phyloP scores from a whole-genome alignment of 495 filamentous ascomycete genomes.

The Trichoderma parareesei region DNA sequence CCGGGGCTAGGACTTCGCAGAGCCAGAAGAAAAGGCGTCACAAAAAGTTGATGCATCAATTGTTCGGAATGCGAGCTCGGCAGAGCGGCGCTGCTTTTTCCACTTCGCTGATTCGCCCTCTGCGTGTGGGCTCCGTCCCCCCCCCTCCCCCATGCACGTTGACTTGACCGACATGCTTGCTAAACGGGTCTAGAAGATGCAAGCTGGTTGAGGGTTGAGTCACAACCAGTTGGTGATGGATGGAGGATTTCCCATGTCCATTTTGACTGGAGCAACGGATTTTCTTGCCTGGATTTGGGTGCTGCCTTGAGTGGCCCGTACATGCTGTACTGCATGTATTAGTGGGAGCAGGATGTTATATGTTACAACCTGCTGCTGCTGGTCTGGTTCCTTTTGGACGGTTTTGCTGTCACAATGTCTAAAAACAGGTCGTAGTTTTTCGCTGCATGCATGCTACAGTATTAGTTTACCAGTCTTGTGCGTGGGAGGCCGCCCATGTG shows the following conservation, averaged over 20 bases:
- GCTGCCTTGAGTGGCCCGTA: no score
- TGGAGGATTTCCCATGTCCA: neutral
- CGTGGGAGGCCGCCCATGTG: slow-evolving; percentile 6
- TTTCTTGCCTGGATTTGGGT: neutral
- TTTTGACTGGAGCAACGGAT: neutral
- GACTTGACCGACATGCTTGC: slow-evolving; percentile 7
- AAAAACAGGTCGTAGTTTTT: neutral
- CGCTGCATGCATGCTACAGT: neutral
- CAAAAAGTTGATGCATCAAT: slow-evolving; percentile 4
- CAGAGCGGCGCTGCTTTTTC: neutral
- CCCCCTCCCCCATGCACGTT: neutral
- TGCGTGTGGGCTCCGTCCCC: neutral
- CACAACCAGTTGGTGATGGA: neutral
- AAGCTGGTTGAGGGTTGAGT: neutral
- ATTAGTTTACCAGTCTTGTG: neutral
- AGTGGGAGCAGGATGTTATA: no score
- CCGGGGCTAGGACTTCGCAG: neutral
- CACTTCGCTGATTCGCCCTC: slow-evolving; percentile 5
- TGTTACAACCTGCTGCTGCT: neutral
- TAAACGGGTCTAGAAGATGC: neutral
- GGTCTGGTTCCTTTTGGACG: neutral
- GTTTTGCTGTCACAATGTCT: neutral
- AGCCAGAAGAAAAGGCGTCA: neutral
- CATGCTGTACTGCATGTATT: no score
- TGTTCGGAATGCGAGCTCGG: slow-evolving; percentile 1